Base-by-base conservation (phyloP, 352 stramenopile species). In the Phytopythium vexans region DNA sequence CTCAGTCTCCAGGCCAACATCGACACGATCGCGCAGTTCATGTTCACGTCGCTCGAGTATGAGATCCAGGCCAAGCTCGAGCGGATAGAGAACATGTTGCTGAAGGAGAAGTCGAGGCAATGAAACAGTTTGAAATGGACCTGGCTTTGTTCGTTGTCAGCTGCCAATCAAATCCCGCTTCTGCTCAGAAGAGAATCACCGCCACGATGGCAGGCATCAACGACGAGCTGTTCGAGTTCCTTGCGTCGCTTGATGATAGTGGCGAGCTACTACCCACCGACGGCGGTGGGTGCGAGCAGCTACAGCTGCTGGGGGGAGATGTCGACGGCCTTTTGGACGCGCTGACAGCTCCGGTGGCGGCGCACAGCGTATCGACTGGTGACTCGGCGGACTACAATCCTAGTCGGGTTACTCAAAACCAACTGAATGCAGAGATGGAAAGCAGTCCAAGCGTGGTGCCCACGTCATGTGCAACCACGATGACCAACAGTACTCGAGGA, bases 311-410 rank as follows among this genome's bases (percentile, higher is more conserved):
- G 15, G 52, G 60, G 11, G 60, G 59, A 52, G 49, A 55, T 3
- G 60, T 66, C 33, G 52, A 49, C 4, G 53, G 32, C 7, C 52
- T 73, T 37, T 39, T 73, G 37, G 56, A 70, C 37, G 53, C 50
- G 32, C 56, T 73, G 37, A 43, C 69, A n/a, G 37, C 60, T 31
- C 56, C 60, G 21, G 45, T 50, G 34, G 45, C 70, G 41, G 67
- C 65, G 8, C 55, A 62, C 41, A 49, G 68, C 11, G 41, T 52
- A 32, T 34, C 37, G 5, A 4, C 11, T 7, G 44, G 32, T 8
- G 31, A 40, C 44, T 10, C 44, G 3, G 3, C 16, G 27, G 43
- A 49, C 8, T 4, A 38, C 10, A 10, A 15, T 8, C 8, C 37
- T 12, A 31, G 9, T 21, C 35, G 31, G 3, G 6, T n/a, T 12